Base-by-base conservation (phyloP, 1,139 yeast species). In the Candida smagusa region DNA sequence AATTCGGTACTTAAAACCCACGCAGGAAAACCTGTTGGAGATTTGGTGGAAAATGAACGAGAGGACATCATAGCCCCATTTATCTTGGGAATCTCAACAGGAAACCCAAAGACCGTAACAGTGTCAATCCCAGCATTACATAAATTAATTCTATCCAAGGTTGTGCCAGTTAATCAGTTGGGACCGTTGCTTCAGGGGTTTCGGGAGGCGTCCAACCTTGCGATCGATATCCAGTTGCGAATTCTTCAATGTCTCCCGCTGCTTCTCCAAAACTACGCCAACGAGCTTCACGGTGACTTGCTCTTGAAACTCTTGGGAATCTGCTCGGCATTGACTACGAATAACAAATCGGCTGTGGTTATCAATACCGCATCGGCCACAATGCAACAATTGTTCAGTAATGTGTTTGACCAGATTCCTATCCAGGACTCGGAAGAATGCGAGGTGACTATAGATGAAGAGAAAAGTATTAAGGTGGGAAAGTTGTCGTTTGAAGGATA, bases 301-400 rank as follows among this genome's bases (percentile, higher is more conserved):
- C 67, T 89, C 30, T 67, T 80, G 6, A 76, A 75, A 39, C 58
- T 88, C n/a, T 62, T 90, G 30, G 65, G 67, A 13, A 77, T 92
- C 6, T 87, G 96, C 52, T 74, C 94, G 0, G 72, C 79, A 29
- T 68, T 92, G 36, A 89, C 87, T 36, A 67, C 79, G 7, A 74
- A 79, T 12, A 84, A 79, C 44, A 84, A 84, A 48, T 74, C 82
- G 4, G 79, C 85, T 0, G 85, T 86, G 45, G 96, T 92, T 3
- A 73, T 79, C n/a, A 90, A 89, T 49, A 86, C 97, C 0, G 97
- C 97, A 0, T 80, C 88, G 34, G 98, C 97, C 2, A 88, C 97
- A 2, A 72, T 89, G 34, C 95, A 89, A 48, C 97, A 92, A 56
- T 63, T 92, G 33, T 75, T 89, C 36, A 78, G 84, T 29, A 77